Percentiles rank a stretch among this genome's conserved stretches.
Evolutionary conservation across 2,329 filamentous ascomycete species (phyloP).

Genomic region (Pseudogymnoascus sp.): DNA sequence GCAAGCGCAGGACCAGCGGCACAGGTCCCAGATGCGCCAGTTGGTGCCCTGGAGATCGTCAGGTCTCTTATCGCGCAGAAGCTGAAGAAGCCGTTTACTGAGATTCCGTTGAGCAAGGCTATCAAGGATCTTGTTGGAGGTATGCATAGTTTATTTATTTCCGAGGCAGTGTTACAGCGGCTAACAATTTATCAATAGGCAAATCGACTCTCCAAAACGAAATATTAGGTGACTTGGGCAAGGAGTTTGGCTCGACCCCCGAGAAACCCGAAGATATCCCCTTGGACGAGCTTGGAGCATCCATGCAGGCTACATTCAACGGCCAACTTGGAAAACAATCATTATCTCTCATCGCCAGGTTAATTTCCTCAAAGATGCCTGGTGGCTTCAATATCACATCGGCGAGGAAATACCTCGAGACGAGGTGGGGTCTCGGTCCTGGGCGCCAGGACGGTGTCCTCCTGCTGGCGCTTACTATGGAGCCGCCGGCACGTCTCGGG

Average conservation of each 20-base stretch:
- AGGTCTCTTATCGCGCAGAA: conserved; percentile 90
- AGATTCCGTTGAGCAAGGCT: conserved; percentile 89
- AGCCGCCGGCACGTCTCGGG: conserved; percentile 79
- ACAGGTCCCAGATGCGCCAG: conserved; percentile 76
- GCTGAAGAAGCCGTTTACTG: conserved; percentile 84
- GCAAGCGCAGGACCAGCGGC: conserved; percentile 79
- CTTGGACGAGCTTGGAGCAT: conserved; percentile 85
- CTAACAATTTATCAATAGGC: conserved; percentile 44
- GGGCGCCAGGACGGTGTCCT: conserved; percentile 89
- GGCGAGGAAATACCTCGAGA: conserved; percentile 90
- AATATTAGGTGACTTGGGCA: conserved; percentile 93
- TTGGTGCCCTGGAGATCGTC: conserved; percentile 83
- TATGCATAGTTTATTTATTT: conserved; percentile 41
- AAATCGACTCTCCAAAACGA: conserved; percentile 99
- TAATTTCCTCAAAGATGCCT: conserved; percentile 99
- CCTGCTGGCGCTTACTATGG: conserved; percentile 83
- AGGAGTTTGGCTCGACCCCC: conserved; percentile 95
- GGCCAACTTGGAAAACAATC: conserved; percentile 97
- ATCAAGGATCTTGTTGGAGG: conserved; percentile 98
- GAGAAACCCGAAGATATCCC: conserved; percentile 98
- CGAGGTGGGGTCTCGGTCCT: conserved; percentile 77
- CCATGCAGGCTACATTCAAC: conserved; percentile 98
- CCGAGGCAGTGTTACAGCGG: conserved; percentile 16
- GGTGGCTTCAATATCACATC: conserved; percentile 98
- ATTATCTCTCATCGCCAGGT: conserved; percentile 80